Evolutionary conservation across 345 rosid genomes (phyloP).

Genomic region (Hypericum androsaemum): DNA sequence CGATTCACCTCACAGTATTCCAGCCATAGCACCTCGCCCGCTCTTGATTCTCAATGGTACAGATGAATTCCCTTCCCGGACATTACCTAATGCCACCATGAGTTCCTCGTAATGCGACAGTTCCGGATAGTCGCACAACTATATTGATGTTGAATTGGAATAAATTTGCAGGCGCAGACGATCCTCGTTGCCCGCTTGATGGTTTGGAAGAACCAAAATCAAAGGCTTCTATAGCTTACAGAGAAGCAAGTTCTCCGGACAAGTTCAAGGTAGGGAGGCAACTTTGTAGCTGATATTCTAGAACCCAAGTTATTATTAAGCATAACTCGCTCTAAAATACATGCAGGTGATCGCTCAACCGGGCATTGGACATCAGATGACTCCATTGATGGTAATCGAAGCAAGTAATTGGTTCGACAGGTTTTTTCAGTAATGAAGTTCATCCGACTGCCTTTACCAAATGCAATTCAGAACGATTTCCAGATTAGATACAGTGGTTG

Average conservation of each 20-base stretch:
- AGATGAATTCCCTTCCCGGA: neutral
- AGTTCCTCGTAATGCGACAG: no score
- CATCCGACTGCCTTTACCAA: neutral
- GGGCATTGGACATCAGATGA: constrained; percentile 59
- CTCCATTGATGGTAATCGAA: constrained; percentile 60
- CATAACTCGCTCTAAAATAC: neutral
- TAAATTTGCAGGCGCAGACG: constrained; percentile 48
- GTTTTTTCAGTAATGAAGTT: constrained; percentile 29
- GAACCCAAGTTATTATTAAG: neutral
- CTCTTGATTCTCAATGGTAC: constrained; percentile 64
- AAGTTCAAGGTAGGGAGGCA: constrained; percentile 38
- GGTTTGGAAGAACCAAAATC: constrained; percentile 46
- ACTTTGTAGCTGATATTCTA: neutral
- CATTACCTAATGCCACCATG: no score
- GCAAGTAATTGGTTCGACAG: constrained; percentile 71
- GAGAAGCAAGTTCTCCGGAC: constrained; percentile 22
- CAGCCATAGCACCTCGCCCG: constrained; percentile 63
- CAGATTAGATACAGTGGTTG: no score
- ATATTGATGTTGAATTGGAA: neutral
- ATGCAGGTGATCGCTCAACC: constrained; percentile 55
- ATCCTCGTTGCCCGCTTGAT: constrained; percentile 70
- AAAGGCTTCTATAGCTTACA: constrained; percentile 38
- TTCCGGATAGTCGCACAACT: neutral
- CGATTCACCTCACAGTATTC: constrained; percentile 62
- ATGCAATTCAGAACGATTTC: no score